phyloP scores from a whole-genome alignment of 2,329 filamentous ascomycete genomes.

The Colletotrichum gloeosporioides region DNA sequence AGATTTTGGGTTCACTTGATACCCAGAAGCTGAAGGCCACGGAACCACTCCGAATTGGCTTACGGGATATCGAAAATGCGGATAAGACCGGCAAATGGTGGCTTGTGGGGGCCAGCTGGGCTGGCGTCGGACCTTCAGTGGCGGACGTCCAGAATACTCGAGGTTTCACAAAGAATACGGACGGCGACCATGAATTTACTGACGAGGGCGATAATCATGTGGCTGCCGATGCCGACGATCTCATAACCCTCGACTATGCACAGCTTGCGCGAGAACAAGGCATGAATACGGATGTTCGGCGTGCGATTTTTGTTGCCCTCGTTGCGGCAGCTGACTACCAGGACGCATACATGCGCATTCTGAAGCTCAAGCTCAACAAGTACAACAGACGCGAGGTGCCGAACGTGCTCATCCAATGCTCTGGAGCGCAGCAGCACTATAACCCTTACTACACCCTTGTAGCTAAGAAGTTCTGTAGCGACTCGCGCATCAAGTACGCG shows the following conservation, averaged over 20 bases:
- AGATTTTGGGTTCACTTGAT: constrained; percentile 81
- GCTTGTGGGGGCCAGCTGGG: constrained; percentile 95
- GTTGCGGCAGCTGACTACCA: constrained; percentile 85
- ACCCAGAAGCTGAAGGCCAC: constrained; percentile 69
- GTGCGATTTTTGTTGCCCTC: constrained; percentile 91
- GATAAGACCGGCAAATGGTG: constrained; percentile 97
- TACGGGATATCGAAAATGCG: constrained; percentile 81
- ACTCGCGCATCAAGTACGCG: constrained; percentile 78
- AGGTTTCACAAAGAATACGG: neutral
- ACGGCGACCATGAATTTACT: constrained; percentile 23
- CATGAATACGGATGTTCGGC: constrained; percentile 85
- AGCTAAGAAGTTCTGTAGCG: constrained; percentile 76
- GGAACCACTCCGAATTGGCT: constrained; percentile 81
- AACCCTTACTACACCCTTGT: constrained; percentile 95
- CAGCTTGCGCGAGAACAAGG: constrained; percentile 80
- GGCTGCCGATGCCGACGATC: constrained; percentile 38
- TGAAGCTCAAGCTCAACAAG: constrained; percentile 84
- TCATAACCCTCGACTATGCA: constrained; percentile 68
- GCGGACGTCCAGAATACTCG: neutral
- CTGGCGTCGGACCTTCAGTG: constrained; percentile 40
- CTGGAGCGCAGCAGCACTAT: constrained; percentile 80
- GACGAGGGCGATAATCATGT: constrained; percentile 31
- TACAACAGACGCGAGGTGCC: constrained; percentile 87
- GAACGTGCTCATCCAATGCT: constrained; percentile 85
- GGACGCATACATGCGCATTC: constrained; percentile 80